These are phyloP conservation scores for Phytopythium cucurbitacearum DNA, from an alignment of 352 stramenopile species.

Conservation along the genomic window DNA sequence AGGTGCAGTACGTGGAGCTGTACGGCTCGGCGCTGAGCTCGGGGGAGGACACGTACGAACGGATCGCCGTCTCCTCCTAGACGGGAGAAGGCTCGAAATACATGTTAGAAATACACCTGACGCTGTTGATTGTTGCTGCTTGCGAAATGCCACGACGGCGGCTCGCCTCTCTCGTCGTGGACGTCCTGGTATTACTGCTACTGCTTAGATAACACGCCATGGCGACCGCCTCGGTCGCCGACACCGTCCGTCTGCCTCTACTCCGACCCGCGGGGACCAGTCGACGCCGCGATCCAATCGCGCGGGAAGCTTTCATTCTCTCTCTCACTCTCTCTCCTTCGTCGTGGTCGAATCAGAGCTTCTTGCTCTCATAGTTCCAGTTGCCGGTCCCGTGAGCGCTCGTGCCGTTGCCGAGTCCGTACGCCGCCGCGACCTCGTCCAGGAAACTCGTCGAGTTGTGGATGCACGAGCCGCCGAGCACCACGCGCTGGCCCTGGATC, in stretches of 20 bases:
- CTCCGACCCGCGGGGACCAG: too few relatives aligned
- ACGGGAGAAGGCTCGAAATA: background rate
- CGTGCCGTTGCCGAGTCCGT: constrained; percentile 27
- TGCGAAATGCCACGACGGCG: too few relatives aligned
- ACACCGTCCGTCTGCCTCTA: too few relatives aligned
- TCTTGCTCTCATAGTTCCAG: constrained; percentile 67
- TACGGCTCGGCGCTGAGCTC: constrained; percentile 51
- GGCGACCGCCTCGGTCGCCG: too few relatives aligned
- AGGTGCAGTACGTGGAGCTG: constrained; percentile 73
- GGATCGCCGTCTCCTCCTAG: constrained; percentile 43
- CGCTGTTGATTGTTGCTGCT: too few relatives aligned
- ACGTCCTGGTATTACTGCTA: too few relatives aligned
- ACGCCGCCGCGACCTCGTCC: constrained; percentile 84
- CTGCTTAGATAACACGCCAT: too few relatives aligned
- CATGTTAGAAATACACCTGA: constrained; percentile 20
- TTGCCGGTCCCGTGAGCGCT: constrained; percentile 5
- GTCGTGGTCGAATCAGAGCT: constrained; percentile 17
- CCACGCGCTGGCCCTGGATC: constrained; percentile 81
- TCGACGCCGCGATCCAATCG: too few relatives aligned
- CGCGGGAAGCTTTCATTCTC: background rate
- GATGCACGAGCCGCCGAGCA: constrained; percentile 95
- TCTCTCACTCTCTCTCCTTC: constrained; percentile 1
- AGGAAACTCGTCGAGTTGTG: constrained; percentile 98
- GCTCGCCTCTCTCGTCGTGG: too few relatives aligned
- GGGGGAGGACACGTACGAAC: constrained; percentile 55